A percentile compares a stretch with the other conserved stretches of the same genome.
Conservation (phyloP, 441 rosid genomes). For the Gossypium laxum region DNA sequence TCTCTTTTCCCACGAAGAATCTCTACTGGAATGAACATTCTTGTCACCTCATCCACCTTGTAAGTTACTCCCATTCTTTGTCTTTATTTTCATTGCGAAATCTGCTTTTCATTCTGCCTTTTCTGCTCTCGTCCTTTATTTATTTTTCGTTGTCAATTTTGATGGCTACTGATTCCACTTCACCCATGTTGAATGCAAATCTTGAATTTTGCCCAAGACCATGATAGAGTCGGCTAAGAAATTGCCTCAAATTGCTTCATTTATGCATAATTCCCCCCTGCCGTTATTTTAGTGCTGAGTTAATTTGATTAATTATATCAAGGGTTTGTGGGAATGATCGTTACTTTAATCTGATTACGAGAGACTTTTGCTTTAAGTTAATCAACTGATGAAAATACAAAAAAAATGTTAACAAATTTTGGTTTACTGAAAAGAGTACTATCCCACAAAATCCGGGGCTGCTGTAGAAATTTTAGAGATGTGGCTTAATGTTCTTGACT, state of each 20-base stretch:
- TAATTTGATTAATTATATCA: neutral
- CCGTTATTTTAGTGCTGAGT: neutral
- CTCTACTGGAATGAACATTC: neutral
- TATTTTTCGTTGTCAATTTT: neutral
- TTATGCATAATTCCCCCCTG: neutral
- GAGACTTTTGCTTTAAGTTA: neutral
- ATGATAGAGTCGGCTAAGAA: neutral
- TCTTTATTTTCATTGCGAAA: neutral
- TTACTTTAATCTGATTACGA: neutral
- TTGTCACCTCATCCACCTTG: constrained; percentile 6
- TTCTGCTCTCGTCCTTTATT: neutral
- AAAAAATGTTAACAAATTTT: neutral
- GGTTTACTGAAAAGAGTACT: neutral
- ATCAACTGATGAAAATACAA: neutral
- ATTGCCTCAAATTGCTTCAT: neutral
- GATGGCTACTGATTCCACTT: neutral
- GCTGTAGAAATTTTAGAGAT: too few species aligned
- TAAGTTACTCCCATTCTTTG: constrained; percentile 9
- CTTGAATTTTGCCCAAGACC: neutral
- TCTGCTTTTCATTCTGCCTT: neutral
- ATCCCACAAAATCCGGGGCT: too few species aligned
- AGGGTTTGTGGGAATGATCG: neutral
- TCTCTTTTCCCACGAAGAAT: neutral
- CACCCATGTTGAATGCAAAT: neutral
- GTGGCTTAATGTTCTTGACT: neutral